Base-by-base conservation (phyloP, 495 filamentous ascomycete species). In the Penicillium goetzii region DNA sequence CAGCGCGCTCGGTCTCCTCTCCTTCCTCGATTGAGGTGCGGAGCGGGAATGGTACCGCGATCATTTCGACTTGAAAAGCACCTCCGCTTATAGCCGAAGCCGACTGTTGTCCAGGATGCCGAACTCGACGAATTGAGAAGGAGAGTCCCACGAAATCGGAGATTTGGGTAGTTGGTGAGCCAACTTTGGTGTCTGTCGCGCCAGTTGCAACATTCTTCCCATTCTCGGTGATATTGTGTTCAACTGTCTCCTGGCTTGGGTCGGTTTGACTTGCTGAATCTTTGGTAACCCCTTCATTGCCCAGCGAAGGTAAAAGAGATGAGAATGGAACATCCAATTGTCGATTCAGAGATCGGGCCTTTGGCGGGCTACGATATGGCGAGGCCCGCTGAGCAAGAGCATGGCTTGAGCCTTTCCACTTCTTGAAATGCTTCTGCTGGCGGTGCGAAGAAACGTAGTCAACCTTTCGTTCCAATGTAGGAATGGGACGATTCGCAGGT, bases 351-450 rank as follows among this genome's bases (percentile, higher is more conserved):
- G 38, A 21, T n/a, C 33, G 23, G n/a, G 10, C 21, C 17, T 62
- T 64, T 12, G 26, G 26, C 4, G 61, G 59, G 38, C 57, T 67
- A 47, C 58, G 59, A 54, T 54, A 54, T 10, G 67, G 64, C 26
- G 61, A 61, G n/a, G 21, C 9, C 2, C 59, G 56, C 32, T 59
- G 64, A 30, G 23, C 26, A 25, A 30, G 54, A 41, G 33, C 32
- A 38, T 57, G 66, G 26, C 26, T 55, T 5, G 58, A n/a, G n/a
- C 50, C 33, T 61, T 33, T 65, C 71, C 71, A 73, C 23, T 66
- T 72, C 32, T 59, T 62, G n/a, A 32, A 52, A 23, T 69, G 64
- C 43, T 68, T 69, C 15, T 60, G 52, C 45, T 62, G 64, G 14
- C 62, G 62, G 34, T 69, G 58, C 3, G 40, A 58, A 19, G 60